Conservation (phyloP, 208 protist species). For the Herpetomonas tarakana region DNA sequence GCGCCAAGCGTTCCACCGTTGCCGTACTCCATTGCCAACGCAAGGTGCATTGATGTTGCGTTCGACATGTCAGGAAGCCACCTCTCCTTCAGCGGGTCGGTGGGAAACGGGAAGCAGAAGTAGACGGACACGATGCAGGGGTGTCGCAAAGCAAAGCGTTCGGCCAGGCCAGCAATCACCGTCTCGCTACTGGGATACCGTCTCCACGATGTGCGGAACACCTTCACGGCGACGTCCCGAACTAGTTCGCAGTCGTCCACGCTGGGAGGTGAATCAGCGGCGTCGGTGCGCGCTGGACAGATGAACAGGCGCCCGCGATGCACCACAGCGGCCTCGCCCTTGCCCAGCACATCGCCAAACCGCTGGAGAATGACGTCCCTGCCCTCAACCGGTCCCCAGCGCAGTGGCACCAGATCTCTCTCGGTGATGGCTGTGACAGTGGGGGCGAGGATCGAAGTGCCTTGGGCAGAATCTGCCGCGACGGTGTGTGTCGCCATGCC, state of each 20-base stretch:
- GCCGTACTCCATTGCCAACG: constrained; percentile 3
- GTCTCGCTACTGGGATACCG: neutral
- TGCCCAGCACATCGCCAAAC: constrained; percentile 10
- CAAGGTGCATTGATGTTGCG: neutral
- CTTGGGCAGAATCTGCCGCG: too few relatives aligned
- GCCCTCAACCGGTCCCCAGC: neutral
- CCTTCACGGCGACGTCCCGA: constrained; percentile 6
- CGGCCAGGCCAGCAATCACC: neutral
- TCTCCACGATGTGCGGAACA: neutral
- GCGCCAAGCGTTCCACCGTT: constrained; percentile 1
- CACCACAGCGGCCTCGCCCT: constrained; percentile 14
- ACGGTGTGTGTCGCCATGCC: too few relatives aligned
- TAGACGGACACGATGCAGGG: constrained; percentile 1
- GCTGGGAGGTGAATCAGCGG: constrained; percentile 8
- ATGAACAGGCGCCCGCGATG: constrained; percentile 15
- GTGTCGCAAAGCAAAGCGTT: neutral
- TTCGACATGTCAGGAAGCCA: constrained; percentile 1
- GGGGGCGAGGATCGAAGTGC: too few relatives aligned
- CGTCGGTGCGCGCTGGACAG: neutral
- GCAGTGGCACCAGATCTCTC: neutral
- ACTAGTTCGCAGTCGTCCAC: constrained; percentile 13
- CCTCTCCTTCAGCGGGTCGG: neutral
- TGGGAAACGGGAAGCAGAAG: neutral
- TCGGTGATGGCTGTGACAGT: too few relatives aligned
- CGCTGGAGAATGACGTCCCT: constrained; percentile 13